These are phyloP conservation scores for Candida oleophila DNA, from an alignment of 805 yeast species.

Conservation along the genomic window DNA sequence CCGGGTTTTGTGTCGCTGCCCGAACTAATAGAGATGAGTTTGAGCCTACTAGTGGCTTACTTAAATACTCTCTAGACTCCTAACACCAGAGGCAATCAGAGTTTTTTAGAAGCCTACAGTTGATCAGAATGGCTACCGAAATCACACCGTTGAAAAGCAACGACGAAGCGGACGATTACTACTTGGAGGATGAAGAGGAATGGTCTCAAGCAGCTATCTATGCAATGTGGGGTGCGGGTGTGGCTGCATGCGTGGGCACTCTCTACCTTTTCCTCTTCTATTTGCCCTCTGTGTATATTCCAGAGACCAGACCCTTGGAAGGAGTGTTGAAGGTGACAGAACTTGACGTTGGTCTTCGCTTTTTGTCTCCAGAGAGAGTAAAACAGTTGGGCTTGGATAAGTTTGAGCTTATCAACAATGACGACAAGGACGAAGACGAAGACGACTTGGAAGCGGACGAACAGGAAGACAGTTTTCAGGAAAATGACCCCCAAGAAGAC, in stretches of 20 bases:
- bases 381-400: conserved; percentile 14
- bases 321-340: conserved; percentile 25
- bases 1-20: too few relatives aligned
- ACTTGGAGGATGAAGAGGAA: conserved; percentile 11
- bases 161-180: conserved; percentile 15
- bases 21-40: too few relatives aligned
- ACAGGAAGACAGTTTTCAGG: conserved; percentile 2
- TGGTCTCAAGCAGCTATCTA: conserved; percentile 12
- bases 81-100: too few relatives aligned
- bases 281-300: conserved; percentile 35
- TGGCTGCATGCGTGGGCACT: conserved; percentile 11
- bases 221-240: conserved; percentile 13
- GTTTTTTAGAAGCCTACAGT: too few relatives aligned
- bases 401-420: background rate
- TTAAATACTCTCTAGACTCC: too few relatives aligned
- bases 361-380: conserved; percentile 18
- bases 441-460: conserved; percentile 1
- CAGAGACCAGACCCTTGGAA: conserved; percentile 24
- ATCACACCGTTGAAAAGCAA: conserved; percentile 10
- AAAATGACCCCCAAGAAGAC: conserved; percentile 1
- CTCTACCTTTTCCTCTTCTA: conserved; percentile 31
- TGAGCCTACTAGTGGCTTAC: too few relatives aligned
- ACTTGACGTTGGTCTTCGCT: conserved; percentile 23
- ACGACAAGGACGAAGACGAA: conserved; percentile 7
- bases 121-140: conserved; percentile 2